These are phyloP conservation scores for Rhipidocladum racemiflorum DNA, from an alignment of 176 grass and related monocot genomes.

Conservation along the genomic window DNA sequence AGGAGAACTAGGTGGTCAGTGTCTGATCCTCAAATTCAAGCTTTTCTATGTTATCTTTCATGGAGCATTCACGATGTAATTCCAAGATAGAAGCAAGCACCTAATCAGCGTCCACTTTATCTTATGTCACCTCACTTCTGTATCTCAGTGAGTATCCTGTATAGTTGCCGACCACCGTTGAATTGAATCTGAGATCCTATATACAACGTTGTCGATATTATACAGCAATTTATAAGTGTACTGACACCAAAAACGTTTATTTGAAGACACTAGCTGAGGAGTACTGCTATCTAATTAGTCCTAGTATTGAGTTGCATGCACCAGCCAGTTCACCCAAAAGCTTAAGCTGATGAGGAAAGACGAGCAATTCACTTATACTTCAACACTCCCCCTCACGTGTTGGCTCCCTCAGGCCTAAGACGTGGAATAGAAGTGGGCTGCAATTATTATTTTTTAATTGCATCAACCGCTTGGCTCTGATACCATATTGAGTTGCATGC, in stretches of 20 bases:
- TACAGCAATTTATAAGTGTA: background rate
- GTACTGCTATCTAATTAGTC: background rate
- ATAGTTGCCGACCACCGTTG: background rate
- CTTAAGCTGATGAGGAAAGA: too few species aligned
- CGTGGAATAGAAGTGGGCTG: too few species aligned
- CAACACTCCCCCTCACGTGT: too few species aligned
- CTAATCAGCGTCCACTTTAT: background rate
- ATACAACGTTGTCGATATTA: background rate
- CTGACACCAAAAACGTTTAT: background rate
- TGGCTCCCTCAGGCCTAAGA: too few species aligned
- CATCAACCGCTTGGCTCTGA: too few species aligned
- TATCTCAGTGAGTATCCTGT: constrained; percentile 9
- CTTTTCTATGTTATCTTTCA: background rate
- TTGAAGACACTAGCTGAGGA: background rate
- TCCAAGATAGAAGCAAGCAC: background rate
- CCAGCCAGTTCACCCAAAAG: too few species aligned
- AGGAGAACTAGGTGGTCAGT: background rate
- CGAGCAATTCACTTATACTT: too few species aligned
- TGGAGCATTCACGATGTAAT: background rate
- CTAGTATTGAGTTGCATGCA: too few species aligned
- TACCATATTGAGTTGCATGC: too few species aligned
- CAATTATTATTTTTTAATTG: too few species aligned
- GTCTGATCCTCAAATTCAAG: background rate
- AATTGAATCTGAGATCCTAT: background rate
- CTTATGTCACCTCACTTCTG: constrained; percentile 1